phyloP scores from a whole-genome alignment of 1,139 yeast species.

The Geotrichum candidum region DNA sequence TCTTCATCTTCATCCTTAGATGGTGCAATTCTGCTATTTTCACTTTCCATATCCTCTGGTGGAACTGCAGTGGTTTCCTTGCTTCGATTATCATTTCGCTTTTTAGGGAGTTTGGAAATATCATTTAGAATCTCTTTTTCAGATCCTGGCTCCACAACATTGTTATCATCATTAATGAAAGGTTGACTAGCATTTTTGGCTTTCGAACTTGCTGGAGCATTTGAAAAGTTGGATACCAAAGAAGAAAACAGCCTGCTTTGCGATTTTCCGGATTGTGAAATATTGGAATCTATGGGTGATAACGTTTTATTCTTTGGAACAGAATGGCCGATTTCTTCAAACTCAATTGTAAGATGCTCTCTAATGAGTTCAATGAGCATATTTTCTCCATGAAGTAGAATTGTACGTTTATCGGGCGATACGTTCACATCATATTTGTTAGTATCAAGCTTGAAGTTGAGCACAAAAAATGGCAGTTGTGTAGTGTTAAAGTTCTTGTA shows the following conservation, averaged over 20 bases:
- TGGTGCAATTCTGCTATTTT: background rate
- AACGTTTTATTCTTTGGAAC: slow-evolving; percentile 25
- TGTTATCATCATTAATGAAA: background rate
- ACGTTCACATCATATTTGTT: slow-evolving; percentile 69
- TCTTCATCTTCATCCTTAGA: background rate
- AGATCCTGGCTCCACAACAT: background rate
- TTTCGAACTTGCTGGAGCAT: background rate
- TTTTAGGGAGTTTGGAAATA: background rate
- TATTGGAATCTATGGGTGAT: background rate
- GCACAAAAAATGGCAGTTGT: slow-evolving; percentile 67
- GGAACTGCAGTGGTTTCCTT: too few species aligned
- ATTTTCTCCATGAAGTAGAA: slow-evolving; percentile 63
- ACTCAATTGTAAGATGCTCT: slow-evolving; percentile 24
- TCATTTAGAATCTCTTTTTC: background rate
- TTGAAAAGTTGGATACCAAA: slow-evolving; percentile 8
- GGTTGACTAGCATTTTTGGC: slow-evolving; percentile 2
- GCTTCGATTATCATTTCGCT: too few species aligned
- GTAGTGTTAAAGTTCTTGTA: slow-evolving; percentile 65
- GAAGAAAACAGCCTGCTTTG: slow-evolving; percentile 11
- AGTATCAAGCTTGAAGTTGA: slow-evolving; percentile 53
- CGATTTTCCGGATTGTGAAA: background rate
- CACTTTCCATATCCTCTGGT: too few species aligned
- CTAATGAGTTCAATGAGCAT: slow-evolving; percentile 47
- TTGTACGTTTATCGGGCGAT: slow-evolving; percentile 80
- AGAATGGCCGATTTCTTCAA: slow-evolving; percentile 27